Evolutionary conservation across 2,329 filamentous ascomycete species (phyloP).

Genomic region (Aspergillus spinulosporus): DNA sequence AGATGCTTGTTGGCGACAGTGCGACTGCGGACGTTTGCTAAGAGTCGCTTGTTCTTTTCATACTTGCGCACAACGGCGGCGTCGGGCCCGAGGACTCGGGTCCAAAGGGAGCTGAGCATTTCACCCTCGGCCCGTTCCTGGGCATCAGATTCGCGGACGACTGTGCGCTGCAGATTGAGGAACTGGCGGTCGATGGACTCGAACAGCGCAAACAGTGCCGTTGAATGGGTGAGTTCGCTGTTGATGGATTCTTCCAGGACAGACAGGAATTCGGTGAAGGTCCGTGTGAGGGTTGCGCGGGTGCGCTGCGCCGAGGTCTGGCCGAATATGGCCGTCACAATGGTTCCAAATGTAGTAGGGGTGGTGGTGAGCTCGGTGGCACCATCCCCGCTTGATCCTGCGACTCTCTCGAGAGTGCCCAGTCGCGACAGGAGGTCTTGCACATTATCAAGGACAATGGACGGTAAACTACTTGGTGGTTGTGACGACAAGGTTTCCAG

Average conservation of each 20-base stretch:
- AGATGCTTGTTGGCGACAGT: conserved; percentile 86
- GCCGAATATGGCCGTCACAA: conserved; percentile 75
- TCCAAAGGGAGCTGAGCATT: conserved; percentile 81
- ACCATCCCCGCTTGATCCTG: conserved; percentile 30
- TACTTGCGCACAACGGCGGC: conserved; percentile 79
- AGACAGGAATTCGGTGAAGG: conserved; percentile 82
- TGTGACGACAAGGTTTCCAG: conserved; percentile 67
- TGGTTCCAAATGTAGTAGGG: conserved; percentile 67
- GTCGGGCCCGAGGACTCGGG: conserved; percentile 75
- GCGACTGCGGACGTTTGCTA: conserved; percentile 75
- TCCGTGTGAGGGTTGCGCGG: conserved; percentile 75
- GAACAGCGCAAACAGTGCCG: conserved; percentile 83
- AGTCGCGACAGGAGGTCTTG: conserved; percentile 70
- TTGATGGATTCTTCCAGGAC: conserved; percentile 88
- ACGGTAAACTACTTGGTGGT: conserved; percentile 64
- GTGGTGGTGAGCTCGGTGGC: conserved; percentile 32
- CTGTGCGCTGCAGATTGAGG: conserved; percentile 79
- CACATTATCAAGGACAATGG: conserved; percentile 75
- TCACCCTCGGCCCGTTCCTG: conserved; percentile 81
- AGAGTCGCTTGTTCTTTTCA: conserved; percentile 80
- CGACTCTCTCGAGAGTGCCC: conserved; percentile 41
- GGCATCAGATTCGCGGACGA: conserved; percentile 76
- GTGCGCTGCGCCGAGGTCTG: conserved; percentile 78
- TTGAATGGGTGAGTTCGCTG: conserved; percentile 76
- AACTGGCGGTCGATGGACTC: conserved; percentile 90